Evolutionary conservation across 2,329 filamentous ascomycete genomes (phyloP).

Genomic region (Trichoderma sp.): DNA sequence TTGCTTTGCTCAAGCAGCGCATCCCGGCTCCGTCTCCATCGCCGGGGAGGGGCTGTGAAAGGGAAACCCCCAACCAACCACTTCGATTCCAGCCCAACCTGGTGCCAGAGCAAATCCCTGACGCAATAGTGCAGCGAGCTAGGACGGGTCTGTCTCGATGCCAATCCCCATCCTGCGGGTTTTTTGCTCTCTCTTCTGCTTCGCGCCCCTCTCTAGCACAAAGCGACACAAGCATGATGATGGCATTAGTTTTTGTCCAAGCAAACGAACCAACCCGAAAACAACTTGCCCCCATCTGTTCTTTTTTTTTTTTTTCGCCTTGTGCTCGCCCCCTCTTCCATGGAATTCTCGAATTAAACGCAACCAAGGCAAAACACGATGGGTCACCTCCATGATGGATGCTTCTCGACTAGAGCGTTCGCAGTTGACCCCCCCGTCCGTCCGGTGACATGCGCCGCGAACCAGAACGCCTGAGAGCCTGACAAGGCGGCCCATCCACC

Average conservation of each 20-base stretch:
- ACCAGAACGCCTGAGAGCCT: conserved; percentile 9
- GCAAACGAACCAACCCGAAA: not conserved
- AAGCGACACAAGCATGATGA: not conserved
- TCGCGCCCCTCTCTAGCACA: not conserved
- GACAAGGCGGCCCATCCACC: conserved; percentile 11
- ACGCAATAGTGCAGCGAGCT: conserved; percentile 18
- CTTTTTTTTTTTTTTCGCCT: not conserved
- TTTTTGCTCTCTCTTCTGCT: not conserved
- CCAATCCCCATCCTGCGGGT: not conserved
- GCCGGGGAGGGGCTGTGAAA: not conserved
- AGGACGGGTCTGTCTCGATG: not conserved
- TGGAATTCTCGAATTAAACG: not conserved
- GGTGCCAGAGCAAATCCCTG: not conserved
- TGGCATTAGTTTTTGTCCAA: not conserved
- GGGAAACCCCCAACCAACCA: not conserved
- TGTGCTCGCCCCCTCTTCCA: not conserved
- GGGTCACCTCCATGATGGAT: not conserved
- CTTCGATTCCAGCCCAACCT: conserved; percentile 8
- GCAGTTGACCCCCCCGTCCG: conserved; percentile 4
- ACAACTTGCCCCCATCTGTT: not conserved
- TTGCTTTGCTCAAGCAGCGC: not conserved
- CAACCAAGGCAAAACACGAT: not conserved
- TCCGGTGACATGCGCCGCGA: conserved; percentile 8
- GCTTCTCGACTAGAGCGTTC: not conserved
- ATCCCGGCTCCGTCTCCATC: not conserved